A percentile compares a stretch with the other conserved stretches of the same genome.
Conservation (phyloP, 257 asterid genomes). For the Coffea eugenioides region DNA sequence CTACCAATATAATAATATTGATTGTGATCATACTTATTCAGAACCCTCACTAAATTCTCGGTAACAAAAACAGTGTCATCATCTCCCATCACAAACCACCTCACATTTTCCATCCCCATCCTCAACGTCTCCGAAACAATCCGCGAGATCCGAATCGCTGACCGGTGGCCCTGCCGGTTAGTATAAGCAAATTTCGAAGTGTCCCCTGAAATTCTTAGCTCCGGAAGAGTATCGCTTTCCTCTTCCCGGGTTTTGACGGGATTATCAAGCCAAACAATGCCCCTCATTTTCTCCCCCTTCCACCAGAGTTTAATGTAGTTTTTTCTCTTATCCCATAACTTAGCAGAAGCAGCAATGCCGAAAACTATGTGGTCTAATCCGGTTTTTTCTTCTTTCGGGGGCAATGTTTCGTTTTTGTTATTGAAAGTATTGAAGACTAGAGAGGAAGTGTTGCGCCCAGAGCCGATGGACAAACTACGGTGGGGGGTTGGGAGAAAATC, state of each 20-base stretch:
- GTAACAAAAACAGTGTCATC: constrained; percentile 82
- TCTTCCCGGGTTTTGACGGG: constrained; percentile 28
- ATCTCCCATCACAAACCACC: constrained; percentile 96
- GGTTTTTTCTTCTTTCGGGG: constrained; percentile 26
- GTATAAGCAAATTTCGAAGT: constrained; percentile 57
- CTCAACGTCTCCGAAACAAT: constrained; percentile 73
- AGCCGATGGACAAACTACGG: constrained; percentile 1
- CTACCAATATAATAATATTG: constrained; percentile 86
- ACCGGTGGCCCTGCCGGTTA: constrained; percentile 67
- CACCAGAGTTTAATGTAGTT: constrained; percentile 82
- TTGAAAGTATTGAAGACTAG: neutral
- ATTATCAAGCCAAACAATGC: constrained; percentile 70
- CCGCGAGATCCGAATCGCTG: constrained; percentile 78
- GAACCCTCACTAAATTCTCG: constrained; percentile 70
- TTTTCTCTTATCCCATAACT: constrained; percentile 65
- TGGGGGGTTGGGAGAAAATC: constrained; percentile 4
- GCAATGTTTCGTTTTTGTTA: neutral
- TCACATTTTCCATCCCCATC: constrained; percentile 48
- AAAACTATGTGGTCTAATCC: constrained; percentile 62
- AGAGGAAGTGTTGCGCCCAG: neutral
- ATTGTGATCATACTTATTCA: constrained; percentile 78
- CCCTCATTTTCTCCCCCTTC: constrained; percentile 55
- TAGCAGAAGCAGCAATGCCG: constrained; percentile 86
- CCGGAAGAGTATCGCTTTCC: constrained; percentile 45
- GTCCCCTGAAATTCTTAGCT: constrained; percentile 56